phyloP scores from a whole-genome alignment of 495 filamentous ascomycete genomes.

The Echria macrotheca region DNA sequence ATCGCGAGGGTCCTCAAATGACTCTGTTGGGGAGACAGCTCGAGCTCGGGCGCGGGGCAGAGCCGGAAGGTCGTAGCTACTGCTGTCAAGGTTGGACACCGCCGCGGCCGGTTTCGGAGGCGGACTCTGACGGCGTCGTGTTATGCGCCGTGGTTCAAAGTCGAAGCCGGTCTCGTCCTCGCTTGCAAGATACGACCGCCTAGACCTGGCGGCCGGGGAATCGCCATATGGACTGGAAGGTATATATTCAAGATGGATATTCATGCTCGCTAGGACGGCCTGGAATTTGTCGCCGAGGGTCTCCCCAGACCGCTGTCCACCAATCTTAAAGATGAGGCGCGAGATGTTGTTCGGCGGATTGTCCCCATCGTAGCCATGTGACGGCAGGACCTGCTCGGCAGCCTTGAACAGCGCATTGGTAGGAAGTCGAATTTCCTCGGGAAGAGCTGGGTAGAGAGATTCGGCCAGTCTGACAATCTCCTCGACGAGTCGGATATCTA shows the following conservation, averaged over 20 bases:
- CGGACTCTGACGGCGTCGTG: constrained; percentile 10
- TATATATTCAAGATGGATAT: constrained; percentile 26
- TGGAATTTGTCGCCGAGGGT: constrained; percentile 31
- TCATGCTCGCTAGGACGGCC: constrained; percentile 28
- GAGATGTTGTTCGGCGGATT: constrained; percentile 65
- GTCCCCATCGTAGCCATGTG: constrained; percentile 62
- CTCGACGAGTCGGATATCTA: constrained; percentile 75
- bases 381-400: constrained; percentile 65
- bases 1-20: not conserved
- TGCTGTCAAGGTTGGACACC: no score
- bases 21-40: constrained; percentile 13
- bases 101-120: no score
- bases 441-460: constrained; percentile 45
- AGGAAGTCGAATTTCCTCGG: constrained; percentile 58
- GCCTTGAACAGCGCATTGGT: constrained; percentile 76
- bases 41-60: constrained; percentile 8
- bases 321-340: constrained; percentile 76
- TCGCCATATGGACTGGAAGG: constrained; percentile 18
- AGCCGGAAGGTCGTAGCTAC: constrained; percentile 11
- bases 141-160: not conserved
- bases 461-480: constrained; percentile 70
- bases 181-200: not conserved
- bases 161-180: constrained; percentile 14
- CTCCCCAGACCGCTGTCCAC: constrained; percentile 44
- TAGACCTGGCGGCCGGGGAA: constrained; percentile 10